Conservation (phyloP, 2,329 filamentous ascomycete genomes). For the Coniochaeta pulveracea region DNA sequence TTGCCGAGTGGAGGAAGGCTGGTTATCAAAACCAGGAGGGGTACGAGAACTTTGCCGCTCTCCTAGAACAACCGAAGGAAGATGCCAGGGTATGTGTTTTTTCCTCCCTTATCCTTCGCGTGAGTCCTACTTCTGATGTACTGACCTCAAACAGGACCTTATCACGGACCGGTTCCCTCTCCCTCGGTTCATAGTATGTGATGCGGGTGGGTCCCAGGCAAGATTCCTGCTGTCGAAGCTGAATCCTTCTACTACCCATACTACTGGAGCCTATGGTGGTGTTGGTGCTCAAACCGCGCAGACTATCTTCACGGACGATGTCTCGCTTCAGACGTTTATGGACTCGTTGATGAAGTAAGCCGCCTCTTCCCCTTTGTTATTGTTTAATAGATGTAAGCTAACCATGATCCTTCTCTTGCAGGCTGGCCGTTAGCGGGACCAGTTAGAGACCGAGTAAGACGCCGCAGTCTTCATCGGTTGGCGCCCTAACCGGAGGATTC, state of each 20-base stretch:
- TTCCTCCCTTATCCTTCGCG: slow-evolving; percentile 7
- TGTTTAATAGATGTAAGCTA: too few relatives aligned
- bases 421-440: slow-evolving; percentile 52
- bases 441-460: too few relatives aligned
- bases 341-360: slow-evolving; percentile 97
- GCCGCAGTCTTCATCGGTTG: too few relatives aligned
- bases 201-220: slow-evolving; percentile 95
- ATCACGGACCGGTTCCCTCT: slow-evolving; percentile 97
- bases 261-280: slow-evolving; percentile 82
- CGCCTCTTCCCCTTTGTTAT: too few relatives aligned
- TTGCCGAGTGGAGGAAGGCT: slow-evolving; percentile 95
- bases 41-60: slow-evolving; percentile 85
- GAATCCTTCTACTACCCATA: slow-evolving; percentile 95
- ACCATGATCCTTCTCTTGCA: slow-evolving; percentile 16
- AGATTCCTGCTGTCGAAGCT: slow-evolving; percentile 95
- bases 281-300: slow-evolving; percentile 78
- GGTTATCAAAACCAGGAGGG: slow-evolving; percentile 97
- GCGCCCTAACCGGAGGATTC: too few relatives aligned
- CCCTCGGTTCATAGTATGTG: slow-evolving; percentile 95
- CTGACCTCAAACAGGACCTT: slow-evolving; percentile 64
- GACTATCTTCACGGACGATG: slow-evolving; percentile 98
- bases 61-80: slow-evolving; percentile 90
- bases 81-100: slow-evolving; percentile 63
- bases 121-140: neutral
- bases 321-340: slow-evolving; percentile 98